Percentiles rank a stretch among this genome's conserved stretches.
These are phyloP conservation scores for Sporothrix brunneoviolacea DNA, from an alignment of 2,329 filamentous ascomycete species.

Conservation along the genomic window DNA sequence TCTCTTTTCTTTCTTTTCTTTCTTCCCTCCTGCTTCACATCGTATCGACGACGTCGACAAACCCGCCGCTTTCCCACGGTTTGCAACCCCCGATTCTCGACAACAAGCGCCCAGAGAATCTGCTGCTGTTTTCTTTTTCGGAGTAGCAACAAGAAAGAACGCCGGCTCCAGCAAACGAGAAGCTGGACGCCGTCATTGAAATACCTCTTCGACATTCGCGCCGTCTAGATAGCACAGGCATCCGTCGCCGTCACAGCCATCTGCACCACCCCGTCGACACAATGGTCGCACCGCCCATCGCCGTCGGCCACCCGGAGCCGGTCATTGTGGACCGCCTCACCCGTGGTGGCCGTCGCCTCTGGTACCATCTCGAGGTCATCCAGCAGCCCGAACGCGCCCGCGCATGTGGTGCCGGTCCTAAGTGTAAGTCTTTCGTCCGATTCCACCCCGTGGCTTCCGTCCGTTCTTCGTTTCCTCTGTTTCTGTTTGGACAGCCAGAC, in stretches of 20 bases:
- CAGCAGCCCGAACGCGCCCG: conserved; percentile 92
- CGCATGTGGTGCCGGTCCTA: conserved; percentile 91
- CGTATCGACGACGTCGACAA: neutral
- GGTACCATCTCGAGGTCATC: conserved; percentile 77
- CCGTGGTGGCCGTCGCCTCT: conserved; percentile 67
- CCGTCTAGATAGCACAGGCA: too few relatives aligned
- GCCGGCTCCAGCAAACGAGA: too few relatives aligned
- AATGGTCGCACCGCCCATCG: conserved; percentile 16
- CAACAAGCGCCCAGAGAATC: neutral
- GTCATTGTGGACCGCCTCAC: conserved; percentile 49
- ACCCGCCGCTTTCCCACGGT: neutral
- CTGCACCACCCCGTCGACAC: neutral
- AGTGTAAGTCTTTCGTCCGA: conserved; percentile 58
- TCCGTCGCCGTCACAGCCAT: too few relatives aligned
- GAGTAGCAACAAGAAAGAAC: too few relatives aligned
- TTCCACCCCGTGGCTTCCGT: neutral
- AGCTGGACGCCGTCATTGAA: neutral
- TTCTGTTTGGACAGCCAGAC: too few relatives aligned
- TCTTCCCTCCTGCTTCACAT: neutral
- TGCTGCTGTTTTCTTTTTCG: neutral
- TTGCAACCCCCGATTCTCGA: neutral
- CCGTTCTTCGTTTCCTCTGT: conserved; percentile 6
- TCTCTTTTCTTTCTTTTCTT: neutral
- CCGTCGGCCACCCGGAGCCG: conserved; percentile 19
- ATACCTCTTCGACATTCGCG: neutral